Conservation (phyloP, 164 flowering plant genomes). For the Chloranthus sessilifolius region DNA sequence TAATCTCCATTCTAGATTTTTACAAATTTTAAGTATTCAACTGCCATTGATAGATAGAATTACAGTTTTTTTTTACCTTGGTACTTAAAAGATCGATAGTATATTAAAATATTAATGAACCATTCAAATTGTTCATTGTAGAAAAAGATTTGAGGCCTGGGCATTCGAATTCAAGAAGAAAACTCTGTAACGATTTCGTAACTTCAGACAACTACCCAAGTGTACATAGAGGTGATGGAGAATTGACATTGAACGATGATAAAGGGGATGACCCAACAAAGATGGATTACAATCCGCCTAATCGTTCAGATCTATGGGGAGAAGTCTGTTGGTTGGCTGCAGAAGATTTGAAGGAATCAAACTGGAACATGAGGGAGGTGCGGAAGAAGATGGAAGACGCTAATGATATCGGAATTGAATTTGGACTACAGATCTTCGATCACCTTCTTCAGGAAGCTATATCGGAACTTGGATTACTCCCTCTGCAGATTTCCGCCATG, state of each 20-base stretch:
- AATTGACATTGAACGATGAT: background rate
- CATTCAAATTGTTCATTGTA: too few species aligned
- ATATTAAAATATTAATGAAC: too few species aligned
- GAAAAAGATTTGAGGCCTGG: conserved; percentile 22
- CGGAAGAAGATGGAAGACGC: conserved; percentile 28
- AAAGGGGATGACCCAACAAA: conserved; percentile 15
- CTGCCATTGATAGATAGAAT: background rate
- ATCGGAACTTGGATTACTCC: too few species aligned
- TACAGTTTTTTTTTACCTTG: background rate
- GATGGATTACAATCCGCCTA: background rate
- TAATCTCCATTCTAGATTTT: conserved; percentile 5
- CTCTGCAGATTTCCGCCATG: conserved; percentile 7
- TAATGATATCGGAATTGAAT: conserved; percentile 32
- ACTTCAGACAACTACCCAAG: conserved; percentile 9
- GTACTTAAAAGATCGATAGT: too few species aligned
- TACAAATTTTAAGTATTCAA: background rate
- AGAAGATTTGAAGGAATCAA: conserved; percentile 29
- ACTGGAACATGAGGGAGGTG: conserved; percentile 27
- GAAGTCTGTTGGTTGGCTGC: conserved; percentile 34
- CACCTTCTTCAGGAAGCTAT: conserved; percentile 40
- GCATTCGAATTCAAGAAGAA: conserved; percentile 36
- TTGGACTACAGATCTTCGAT: conserved; percentile 38
- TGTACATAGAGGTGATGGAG: background rate
- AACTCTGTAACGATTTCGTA: conserved; percentile 26
- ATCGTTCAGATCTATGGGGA: conserved; percentile 24